Base-by-base conservation (phyloP, 495 filamentous ascomycete species). In the Sphaerosporella brunnea region DNA sequence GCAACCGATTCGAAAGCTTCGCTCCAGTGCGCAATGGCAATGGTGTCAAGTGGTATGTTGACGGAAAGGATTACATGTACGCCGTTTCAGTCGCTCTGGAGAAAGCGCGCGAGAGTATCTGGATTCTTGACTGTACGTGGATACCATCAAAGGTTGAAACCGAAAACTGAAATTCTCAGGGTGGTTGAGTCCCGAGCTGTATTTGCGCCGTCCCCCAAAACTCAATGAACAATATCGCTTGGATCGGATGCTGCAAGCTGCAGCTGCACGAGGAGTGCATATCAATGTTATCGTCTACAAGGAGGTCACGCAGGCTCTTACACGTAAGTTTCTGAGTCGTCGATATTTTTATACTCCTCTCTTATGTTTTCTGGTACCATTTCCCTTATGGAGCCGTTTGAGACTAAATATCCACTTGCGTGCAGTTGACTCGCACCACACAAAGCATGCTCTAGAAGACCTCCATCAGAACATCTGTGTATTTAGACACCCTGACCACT, bases 281-380 rank as follows among this genome's bases (percentile, higher is more conserved):
- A 69, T 96, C 50, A 82, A 90, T 53, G 72, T 96, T 39, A 88
- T 94, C 45, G 85, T 96, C 13, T 96, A 96, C 67, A 96, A 96
- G 66, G 88, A 96, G 65, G 86, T 84, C 11, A 76, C 80, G 1
- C 78, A 85, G 56, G 83, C 85, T 11, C 65, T 95, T 48, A 88
- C 84, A 16, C 70, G 84, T 90, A 74, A 70, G 82, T 75, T 25
- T 23, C n/a, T n/a, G n/a, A n/a, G n/a, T n/a, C n/a, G n/a, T n/a
- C n/a, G n/a, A n/a, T n/a, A n/a, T n/a, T n/a, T n/a, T n/a, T n/a
- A n/a, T n/a, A n/a, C n/a, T n/a, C n/a, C n/a, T n/a, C n/a, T n/a
- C n/a, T n/a, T n/a, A n/a, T n/a, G n/a, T n/a, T n/a, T n/a, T n/a
- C n/a, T n/a, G n/a, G n/a, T n/a, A n/a, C n/a, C n/a, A n/a, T n/a